A percentile compares a stretch with the other conserved stretches of the same genome.
These are phyloP conservation scores for Alternaria sp. DNA, from an alignment of 2,329 filamentous ascomycete species.

Conservation along the genomic window DNA sequence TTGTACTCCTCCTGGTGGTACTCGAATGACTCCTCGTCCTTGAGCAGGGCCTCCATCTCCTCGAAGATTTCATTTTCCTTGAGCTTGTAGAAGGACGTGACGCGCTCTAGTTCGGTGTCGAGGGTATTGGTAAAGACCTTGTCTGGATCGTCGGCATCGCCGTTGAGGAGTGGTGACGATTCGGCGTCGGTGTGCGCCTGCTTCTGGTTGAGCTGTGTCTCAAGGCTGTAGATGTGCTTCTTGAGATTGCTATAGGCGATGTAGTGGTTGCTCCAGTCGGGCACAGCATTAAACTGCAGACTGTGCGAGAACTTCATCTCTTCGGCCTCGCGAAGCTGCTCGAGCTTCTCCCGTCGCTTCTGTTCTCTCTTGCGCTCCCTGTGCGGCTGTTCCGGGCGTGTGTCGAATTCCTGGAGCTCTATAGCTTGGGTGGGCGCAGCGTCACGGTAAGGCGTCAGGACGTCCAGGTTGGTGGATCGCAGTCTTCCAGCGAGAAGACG, in stretches of 20 bases:
- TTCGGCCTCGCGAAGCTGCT: constrained; percentile 75
- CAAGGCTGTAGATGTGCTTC: constrained; percentile 98
- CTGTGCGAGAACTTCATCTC: constrained; percentile 99
- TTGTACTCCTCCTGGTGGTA: constrained; percentile 58
- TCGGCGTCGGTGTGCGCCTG: constrained; percentile 73
- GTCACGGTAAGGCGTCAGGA: constrained; percentile 28
- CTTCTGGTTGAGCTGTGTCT: constrained; percentile 78
- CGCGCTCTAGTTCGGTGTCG: constrained; percentile 91
- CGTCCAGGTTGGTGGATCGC: constrained; percentile 34
- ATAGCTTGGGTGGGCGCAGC: constrained; percentile 31
- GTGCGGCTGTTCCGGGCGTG: constrained; percentile 9
- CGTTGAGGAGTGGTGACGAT: constrained; percentile 79
- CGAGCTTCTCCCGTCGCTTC: constrained; percentile 70
- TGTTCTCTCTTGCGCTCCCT: constrained; percentile 38
- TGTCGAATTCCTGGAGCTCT: constrained; percentile 44
- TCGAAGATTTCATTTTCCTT: constrained; percentile 89
- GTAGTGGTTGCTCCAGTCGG: constrained; percentile 99
- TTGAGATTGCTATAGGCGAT: constrained; percentile 99
- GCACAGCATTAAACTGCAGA: constrained; percentile 98
- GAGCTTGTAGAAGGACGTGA: constrained; percentile 85
- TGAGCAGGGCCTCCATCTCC: constrained; percentile 79
- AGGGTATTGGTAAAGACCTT: constrained; percentile 81
- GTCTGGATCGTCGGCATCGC: constrained; percentile 74
- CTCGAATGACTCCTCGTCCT: constrained; percentile 75
- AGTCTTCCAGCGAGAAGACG: constrained; percentile 5